Evolutionary conservation across 495 filamentous ascomycete species (phyloP).

Genomic region (Lasiosphaeria hispida): DNA sequence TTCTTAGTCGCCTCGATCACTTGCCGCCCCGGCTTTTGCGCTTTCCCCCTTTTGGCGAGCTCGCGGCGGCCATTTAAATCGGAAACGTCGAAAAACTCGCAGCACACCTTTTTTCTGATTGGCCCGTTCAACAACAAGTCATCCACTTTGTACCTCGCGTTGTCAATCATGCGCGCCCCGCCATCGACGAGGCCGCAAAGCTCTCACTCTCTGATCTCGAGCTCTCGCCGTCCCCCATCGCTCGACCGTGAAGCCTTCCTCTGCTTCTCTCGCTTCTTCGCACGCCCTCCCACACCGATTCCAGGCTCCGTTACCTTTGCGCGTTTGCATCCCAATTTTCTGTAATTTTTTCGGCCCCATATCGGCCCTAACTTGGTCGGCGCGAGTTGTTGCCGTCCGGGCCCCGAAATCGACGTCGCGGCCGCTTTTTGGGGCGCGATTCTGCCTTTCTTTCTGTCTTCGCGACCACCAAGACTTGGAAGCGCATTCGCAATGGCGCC

Average conservation of each 20-base stretch:
- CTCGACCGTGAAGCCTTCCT: constrained; percentile 31
- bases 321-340: constrained; percentile 19
- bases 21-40: constrained; percentile 27
- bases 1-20: constrained; percentile 24
- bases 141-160: constrained; percentile 38
- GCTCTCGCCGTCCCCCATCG: constrained; percentile 30
- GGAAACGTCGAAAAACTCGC: constrained; percentile 26
- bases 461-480: constrained; percentile 16
- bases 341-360: constrained; percentile 18
- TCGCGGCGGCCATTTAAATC: constrained; percentile 21
- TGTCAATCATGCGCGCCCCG: constrained; percentile 38
- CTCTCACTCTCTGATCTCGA: constrained; percentile 37
- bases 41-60: constrained; percentile 31
- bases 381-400: background rate
- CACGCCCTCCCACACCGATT: constrained; percentile 13
- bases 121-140: constrained; percentile 36
- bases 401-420: background rate
- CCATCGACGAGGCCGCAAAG: constrained; percentile 19
- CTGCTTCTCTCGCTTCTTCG: constrained; percentile 38
- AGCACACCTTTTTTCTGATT: constrained; percentile 43
- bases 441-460: constrained; percentile 21
- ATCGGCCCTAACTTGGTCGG: background rate
- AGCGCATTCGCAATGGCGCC: constrained; percentile 36
- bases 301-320: background rate
- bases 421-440: constrained; percentile 24